Base-by-base conservation (phyloP, 345 rosid genomes). In the Hibiscus syriacus region DNA sequence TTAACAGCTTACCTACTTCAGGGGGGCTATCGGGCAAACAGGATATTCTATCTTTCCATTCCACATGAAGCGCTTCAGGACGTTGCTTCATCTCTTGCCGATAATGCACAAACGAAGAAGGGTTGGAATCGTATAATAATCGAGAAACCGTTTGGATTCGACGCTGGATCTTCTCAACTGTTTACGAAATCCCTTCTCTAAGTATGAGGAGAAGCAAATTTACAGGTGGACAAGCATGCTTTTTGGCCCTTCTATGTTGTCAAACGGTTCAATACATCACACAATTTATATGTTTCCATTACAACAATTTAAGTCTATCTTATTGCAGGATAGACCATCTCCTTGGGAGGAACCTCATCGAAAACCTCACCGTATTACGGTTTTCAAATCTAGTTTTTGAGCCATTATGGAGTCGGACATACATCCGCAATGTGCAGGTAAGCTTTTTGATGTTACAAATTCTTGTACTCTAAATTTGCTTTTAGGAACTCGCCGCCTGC, bases 21-120 rank as follows among this genome's bases (percentile, higher is more conserved):
- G 92, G 89, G 83, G 38, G 79, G 64, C 64, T 78, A 80, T 59
- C 57, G 59, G 70, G 88, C 85, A 68, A 90, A 85, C 78, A 74
- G 84, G 75, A 85, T 90, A 57, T 83, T 88, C 72, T 86, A 86
- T 72, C 86, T 86, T 67, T 85, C 97, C 1, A 94, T 88, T 72
- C 92, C 97, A 46, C 97, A 90, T 74, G 89, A 90, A 85, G 92
- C 90, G 20, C 87, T 90, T 36, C 58, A 77, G 65, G 97, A 90
- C 69, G 97, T 87, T 64, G 86, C 89, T 54, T 78, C 77, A 61
- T 67, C 80, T 60, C 80, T 87, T 55, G 87, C 82, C 13, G 80
- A 77, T 41, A 71, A 75, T 38, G 87, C 92, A 48, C 90, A 86
- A 72, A 86, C 91, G 38, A 64, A 59, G 57, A 81, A 73, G 72